Conservation (phyloP, 225 moss, liverwort and hornwort species). For the Physcomitrium patens region DNA sequence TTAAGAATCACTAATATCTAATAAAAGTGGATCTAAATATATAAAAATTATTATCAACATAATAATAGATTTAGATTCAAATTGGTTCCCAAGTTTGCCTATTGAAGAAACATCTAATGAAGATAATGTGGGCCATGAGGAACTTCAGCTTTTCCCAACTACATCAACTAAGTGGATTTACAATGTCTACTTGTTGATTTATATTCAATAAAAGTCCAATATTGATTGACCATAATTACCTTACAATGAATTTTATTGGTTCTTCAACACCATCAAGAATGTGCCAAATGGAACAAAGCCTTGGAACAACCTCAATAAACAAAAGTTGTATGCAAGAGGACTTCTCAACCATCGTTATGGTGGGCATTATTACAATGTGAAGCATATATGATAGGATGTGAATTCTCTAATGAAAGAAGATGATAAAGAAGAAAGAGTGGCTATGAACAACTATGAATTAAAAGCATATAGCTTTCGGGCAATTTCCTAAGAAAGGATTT, state of each 20-base stretch:
- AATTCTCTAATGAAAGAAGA: no score
- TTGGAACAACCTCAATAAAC: slow-evolving; percentile 19
- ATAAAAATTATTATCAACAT: no score
- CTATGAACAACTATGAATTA: no score
- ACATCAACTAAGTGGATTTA: slow-evolving; percentile 15
- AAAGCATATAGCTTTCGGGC: no score
- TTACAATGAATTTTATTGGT: slow-evolving; percentile 31
- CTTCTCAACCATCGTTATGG: slow-evolving; percentile 35
- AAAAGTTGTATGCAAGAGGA: slow-evolving; percentile 25
- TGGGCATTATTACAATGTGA: no score
- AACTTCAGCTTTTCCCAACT: not conserved
- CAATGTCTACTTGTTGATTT: slow-evolving; percentile 35
- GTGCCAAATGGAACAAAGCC: slow-evolving; percentile 17
- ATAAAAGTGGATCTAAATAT: no score
- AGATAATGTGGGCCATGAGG: not conserved
- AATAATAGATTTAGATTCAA: not conserved
- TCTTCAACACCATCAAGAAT: slow-evolving; percentile 26
- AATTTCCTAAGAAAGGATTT: no score
- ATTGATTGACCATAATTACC: slow-evolving; percentile 9
- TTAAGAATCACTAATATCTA: no score
- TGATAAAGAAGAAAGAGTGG: no score
- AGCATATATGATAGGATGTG: no score
- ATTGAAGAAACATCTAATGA: not conserved
- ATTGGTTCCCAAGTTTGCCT: no score
- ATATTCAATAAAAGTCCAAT: not conserved